A percentile compares a stretch with the other conserved stretches of the same genome.
Evolutionary conservation across 305 asterid species (phyloP).

Genomic region (Withania somnifera): DNA sequence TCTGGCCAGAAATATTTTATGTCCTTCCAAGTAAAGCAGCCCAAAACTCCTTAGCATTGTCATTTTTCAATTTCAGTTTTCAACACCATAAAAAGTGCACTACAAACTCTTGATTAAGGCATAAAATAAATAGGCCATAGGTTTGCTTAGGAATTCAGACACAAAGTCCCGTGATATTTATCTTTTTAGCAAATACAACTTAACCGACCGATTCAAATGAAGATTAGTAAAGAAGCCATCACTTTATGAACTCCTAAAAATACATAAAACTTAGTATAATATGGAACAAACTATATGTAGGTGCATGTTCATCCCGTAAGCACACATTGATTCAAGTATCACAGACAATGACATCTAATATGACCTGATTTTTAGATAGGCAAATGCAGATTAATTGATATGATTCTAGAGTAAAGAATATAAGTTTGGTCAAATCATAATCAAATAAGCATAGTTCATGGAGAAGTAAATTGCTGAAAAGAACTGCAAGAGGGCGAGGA

Average conservation of each 20-base stretch:
- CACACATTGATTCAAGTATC: neutral
- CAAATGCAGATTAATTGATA: neutral
- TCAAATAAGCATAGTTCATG: neutral
- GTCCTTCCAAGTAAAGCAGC: neutral
- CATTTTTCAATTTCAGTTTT: neutral
- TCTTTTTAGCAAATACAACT: neutral
- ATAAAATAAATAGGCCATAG: neutral
- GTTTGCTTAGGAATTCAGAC: neutral
- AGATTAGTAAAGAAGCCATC: neutral
- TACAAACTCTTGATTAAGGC: neutral
- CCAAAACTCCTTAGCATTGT: neutral
- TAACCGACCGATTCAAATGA: neutral
- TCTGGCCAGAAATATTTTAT: neutral
- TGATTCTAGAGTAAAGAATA: neutral
- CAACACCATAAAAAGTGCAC: neutral
- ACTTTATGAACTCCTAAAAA: neutral
- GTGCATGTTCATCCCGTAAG: neutral
- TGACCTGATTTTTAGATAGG: neutral
- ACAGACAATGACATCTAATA: neutral
- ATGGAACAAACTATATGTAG: neutral
- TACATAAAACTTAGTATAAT: neutral
- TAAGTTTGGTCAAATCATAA: neutral
- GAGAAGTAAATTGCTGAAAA: neutral
- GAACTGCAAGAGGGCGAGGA: neutral
- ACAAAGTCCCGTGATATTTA: neutral